Conservation (phyloP, 768 basidiomycete species). For the Tulasnella sp. region DNA sequence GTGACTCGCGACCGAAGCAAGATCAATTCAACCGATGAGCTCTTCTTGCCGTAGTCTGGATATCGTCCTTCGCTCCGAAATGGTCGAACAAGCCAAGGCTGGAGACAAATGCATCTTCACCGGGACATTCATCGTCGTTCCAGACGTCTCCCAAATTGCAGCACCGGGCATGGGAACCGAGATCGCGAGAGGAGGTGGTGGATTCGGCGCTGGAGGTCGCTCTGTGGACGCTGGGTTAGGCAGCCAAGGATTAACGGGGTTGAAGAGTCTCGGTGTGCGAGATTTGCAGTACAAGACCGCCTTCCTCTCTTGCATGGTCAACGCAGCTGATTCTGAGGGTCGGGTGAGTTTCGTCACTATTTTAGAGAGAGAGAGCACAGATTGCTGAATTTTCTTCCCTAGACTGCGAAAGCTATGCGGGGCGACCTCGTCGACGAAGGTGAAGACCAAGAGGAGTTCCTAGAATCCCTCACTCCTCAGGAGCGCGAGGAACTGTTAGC, state of each 20-base stretch:
- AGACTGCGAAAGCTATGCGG: slow-evolving; percentile 80
- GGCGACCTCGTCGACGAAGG: slow-evolving; percentile 85
- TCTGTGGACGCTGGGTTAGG: slow-evolving; percentile 61
- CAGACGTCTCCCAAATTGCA: slow-evolving; percentile 95
- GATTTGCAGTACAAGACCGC: slow-evolving; percentile 99
- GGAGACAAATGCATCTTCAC: slow-evolving; percentile 99
- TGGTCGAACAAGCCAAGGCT: slow-evolving; percentile 98
- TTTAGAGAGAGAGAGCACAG: not conserved
- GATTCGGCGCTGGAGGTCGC: slow-evolving; percentile 61
- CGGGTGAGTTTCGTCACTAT: slow-evolving; percentile 59
- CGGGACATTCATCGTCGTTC: slow-evolving; percentile 97
- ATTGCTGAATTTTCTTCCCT: slow-evolving; percentile 6
- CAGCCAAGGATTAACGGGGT: slow-evolving; percentile 79
- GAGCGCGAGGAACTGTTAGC: slow-evolving; percentile 93
- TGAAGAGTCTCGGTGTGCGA: slow-evolving; percentile 92
- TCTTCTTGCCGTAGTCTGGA: slow-evolving; percentile 62
- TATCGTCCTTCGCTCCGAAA: slow-evolving; percentile 90
- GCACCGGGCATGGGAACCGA: slow-evolving; percentile 93
- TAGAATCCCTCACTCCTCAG: slow-evolving; percentile 85
- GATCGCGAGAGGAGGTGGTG: slow-evolving; percentile 77
- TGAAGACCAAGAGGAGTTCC: slow-evolving; percentile 75
- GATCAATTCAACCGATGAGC: not conserved
- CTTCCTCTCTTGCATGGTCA: slow-evolving; percentile 97
- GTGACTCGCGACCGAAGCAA: slow-evolving; percentile 32
- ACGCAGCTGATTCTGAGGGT: slow-evolving; percentile 70